Conservation (phyloP, 139 green algal species). For the Eudorina sp. region DNA sequence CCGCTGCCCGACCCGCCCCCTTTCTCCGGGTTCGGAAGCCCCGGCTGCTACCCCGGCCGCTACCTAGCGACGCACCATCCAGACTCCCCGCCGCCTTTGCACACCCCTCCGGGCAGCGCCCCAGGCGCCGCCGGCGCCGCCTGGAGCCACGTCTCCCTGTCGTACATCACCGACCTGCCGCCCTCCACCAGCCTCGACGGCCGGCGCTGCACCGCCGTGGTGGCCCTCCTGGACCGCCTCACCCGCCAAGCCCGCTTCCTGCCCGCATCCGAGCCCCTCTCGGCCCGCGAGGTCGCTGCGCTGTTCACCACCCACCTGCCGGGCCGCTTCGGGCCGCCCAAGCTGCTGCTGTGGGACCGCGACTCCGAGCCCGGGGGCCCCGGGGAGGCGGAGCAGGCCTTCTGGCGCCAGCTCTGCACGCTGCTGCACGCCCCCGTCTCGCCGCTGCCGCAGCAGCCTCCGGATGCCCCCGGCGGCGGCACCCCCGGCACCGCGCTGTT, state of each 20-base stretch:
- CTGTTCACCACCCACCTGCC: not conserved
- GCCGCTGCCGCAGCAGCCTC: not conserved
- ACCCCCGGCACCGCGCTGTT: not conserved
- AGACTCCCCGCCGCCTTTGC: too few species aligned
- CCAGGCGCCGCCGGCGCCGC: too few species aligned
- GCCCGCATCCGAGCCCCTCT: not conserved
- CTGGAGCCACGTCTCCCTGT: not conserved
- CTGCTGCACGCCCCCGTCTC: not conserved
- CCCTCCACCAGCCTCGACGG: not conserved
- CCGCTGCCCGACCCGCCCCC: too few species aligned
- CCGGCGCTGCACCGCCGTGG: not conserved
- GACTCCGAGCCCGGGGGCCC: not conserved
- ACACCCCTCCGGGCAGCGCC: too few species aligned
- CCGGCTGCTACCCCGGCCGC: not conserved
- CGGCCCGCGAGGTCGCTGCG: not conserved
- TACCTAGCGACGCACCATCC: not conserved
- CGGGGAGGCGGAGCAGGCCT: too few species aligned
- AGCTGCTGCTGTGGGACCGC: not conserved
- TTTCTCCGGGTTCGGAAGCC: not conserved
- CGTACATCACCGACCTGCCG: not conserved
- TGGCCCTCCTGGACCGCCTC: not conserved
- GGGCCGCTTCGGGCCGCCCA: conserved; percentile 4
- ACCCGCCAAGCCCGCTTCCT: not conserved
- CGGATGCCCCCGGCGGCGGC: not conserved
- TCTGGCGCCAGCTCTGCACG: not conserved